These are phyloP conservation scores for Diutina siamensis DNA, from an alignment of 1,139 yeast genomes.

Conservation along the genomic window DNA sequence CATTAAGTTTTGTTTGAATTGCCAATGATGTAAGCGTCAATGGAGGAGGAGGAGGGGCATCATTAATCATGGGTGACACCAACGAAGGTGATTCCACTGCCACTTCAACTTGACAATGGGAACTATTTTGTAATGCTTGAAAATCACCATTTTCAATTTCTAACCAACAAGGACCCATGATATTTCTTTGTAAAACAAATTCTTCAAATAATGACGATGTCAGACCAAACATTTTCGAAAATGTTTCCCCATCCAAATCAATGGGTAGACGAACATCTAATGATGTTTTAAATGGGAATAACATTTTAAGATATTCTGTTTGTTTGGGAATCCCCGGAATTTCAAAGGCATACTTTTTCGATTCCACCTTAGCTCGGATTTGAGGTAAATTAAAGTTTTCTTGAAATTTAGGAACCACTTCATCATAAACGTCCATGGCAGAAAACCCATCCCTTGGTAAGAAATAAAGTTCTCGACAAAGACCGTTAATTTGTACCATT, in stretches of 20 bases:
- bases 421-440: slow-evolving; percentile 65
- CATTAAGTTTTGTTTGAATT: slow-evolving; percentile 70
- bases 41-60: slow-evolving; percentile 36
- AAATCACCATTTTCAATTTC: slow-evolving; percentile 58
- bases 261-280: slow-evolving; percentile 43
- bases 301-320: slow-evolving; percentile 68
- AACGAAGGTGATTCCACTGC: slow-evolving; percentile 39
- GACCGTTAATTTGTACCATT: slow-evolving; percentile 63
- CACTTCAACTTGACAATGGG: slow-evolving; percentile 76
- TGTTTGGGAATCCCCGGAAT: slow-evolving; percentile 63
- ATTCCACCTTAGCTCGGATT: slow-evolving; percentile 60
- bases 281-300: slow-evolving; percentile 60
- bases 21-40: slow-evolving; percentile 66
- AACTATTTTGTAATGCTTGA: slow-evolving; percentile 45
- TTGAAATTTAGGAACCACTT: slow-evolving; percentile 55
- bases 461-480: slow-evolving; percentile 64
- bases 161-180: slow-evolving; percentile 99
- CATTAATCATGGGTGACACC: slow-evolving; percentile 30
- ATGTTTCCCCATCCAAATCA: slow-evolving; percentile 65
- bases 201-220: slow-evolving; percentile 68
- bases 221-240: slow-evolving; percentile 72
- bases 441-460: slow-evolving; percentile 52
- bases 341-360: slow-evolving; percentile 83
- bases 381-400: slow-evolving; percentile 49
- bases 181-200: slow-evolving; percentile 67